Conservation (phyloP, 2,329 filamentous ascomycete genomes). For the Biscogniauxia mediterranea region DNA sequence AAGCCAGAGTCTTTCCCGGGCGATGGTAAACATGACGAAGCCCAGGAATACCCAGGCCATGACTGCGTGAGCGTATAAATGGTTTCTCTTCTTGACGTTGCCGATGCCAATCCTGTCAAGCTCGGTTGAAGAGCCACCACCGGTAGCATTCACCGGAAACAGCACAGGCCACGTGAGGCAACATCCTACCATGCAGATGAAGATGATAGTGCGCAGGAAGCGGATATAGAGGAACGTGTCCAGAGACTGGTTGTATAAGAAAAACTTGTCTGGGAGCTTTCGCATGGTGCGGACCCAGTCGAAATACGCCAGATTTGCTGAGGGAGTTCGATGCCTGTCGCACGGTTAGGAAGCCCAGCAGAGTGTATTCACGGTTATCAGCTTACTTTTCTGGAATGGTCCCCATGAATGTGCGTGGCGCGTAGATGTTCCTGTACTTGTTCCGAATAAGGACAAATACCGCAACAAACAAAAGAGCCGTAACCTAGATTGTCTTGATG, state of each 20-base stretch:
- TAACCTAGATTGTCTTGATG: conserved; percentile 22
- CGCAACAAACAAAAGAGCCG: conserved; percentile 25
- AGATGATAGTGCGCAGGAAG: conserved; percentile 73
- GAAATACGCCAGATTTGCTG: conserved; percentile 20
- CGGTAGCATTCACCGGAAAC: conserved; percentile 80
- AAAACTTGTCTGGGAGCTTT: conserved; percentile 68
- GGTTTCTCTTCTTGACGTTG: conserved; percentile 56
- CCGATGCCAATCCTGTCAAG: conserved; percentile 61
- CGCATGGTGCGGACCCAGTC: conserved; percentile 29
- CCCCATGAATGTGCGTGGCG: conserved; percentile 30
- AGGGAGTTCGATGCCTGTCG: conserved; percentile 29
- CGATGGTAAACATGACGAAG: conserved; percentile 87
- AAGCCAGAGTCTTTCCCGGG: conserved; percentile 87
- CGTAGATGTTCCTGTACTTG: conserved; percentile 28
- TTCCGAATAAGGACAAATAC: conserved; percentile 30
- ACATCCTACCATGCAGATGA: conserved; percentile 78
- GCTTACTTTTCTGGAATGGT: conserved; percentile 30
- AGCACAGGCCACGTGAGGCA: conserved; percentile 83
- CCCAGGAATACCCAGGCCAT: conserved; percentile 81
- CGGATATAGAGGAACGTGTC: conserved; percentile 88
- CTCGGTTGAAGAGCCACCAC: conserved; percentile 62
- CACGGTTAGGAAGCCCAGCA: conserved; percentile 13
- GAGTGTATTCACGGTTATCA: background rate
- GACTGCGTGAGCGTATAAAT: conserved; percentile 77
- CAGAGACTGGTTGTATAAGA: conserved; percentile 82